Evolutionary conservation across 73 alveolate genomes (phyloP).

Genomic region (Effrenium voratum): DNA sequence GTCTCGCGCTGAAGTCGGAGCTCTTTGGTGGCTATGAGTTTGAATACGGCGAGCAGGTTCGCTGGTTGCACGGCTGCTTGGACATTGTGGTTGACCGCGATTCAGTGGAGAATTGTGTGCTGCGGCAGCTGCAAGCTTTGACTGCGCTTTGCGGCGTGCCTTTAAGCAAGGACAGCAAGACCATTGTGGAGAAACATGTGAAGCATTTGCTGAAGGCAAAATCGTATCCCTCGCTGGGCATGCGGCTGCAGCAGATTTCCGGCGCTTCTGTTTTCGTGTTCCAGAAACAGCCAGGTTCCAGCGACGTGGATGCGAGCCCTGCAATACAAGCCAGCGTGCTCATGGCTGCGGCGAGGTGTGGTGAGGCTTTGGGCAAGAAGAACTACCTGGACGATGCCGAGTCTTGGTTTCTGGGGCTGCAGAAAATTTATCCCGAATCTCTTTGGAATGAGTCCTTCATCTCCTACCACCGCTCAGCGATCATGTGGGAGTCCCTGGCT

Average conservation of each 20-base stretch:
- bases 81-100: constrained; percentile 38
- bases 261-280: constrained; percentile 36
- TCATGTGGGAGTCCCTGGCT: constrained; percentile 80
- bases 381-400: constrained; percentile 19
- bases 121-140: constrained; percentile 88
- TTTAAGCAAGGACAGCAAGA: background rate
- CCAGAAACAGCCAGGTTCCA: constrained; percentile 35
- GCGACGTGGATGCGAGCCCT: constrained; percentile 80
- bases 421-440: constrained; percentile 34
- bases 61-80: constrained; percentile 63
- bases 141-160: constrained; percentile 86
- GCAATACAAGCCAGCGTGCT: constrained; percentile 78
- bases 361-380: constrained; percentile 35
- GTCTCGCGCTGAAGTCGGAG: constrained; percentile 9
- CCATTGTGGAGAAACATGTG: constrained; percentile 39
- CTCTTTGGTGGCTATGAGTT: constrained; percentile 79
- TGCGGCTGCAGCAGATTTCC: constrained; percentile 49
- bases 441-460: constrained; percentile 65
- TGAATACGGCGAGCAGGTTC: background rate
- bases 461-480: constrained; percentile 43
- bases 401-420: constrained; percentile 72
- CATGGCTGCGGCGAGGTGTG: constrained; percentile 70
- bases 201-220: background rate
- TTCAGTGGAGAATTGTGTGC: constrained; percentile 50
- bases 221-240: background rate